Evolutionary conservation across 352 stramenopile species (phyloP), one percentile per base, ranked within the genome.

Genomic region (Globisporangium mamillatum): DNA sequence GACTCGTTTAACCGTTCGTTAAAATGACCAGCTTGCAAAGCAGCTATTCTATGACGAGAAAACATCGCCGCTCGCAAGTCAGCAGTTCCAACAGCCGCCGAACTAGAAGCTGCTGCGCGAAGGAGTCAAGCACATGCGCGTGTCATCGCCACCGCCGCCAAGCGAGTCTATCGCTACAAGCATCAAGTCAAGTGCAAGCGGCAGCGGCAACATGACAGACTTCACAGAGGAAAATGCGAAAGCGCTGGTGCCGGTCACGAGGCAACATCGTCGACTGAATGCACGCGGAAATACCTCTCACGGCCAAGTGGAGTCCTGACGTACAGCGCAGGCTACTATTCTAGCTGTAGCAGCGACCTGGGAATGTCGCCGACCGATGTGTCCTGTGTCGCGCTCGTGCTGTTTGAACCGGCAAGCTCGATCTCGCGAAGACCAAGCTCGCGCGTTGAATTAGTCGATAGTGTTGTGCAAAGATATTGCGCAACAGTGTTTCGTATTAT

Each of bases 121-220:
- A n/a, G 75, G 82, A 0, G 59, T 93, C 46, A 93, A 92, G 66
- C 82, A 83, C 52, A 81, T 93, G 79, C 83, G 86, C 10, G 68
- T 93, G 44, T 76, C 81, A 50, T 90, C 80, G 1, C 81, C 84
- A 29, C 3, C 27, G 14, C 75, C 76, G 0, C 64, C 61, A 1
- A 63, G 60, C 1, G 67, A 68, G 44, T 64, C 55, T 14, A 55
- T 36, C 27, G 64, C 55, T 18, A 55, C 41, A 25, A 65, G 67
- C 50, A 63, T 65, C 24, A 68, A 75, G 32, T 69, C 50, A 1
- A 59, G 8, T n/a, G 18, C 34, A 12, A 29, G 41, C 20, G 41
- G 14, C 10, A 27, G 20, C 12, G 36, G 73, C 27, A 59, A 66
- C 9, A 84, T 76, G 70, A 84, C 76, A 36, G 79, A 90, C 59